Evolutionary conservation across 1,284 basidiomycete genomes (phyloP), one percentile per base, ranked within the genome.

Genomic region (Trichosporon sp.): DNA sequence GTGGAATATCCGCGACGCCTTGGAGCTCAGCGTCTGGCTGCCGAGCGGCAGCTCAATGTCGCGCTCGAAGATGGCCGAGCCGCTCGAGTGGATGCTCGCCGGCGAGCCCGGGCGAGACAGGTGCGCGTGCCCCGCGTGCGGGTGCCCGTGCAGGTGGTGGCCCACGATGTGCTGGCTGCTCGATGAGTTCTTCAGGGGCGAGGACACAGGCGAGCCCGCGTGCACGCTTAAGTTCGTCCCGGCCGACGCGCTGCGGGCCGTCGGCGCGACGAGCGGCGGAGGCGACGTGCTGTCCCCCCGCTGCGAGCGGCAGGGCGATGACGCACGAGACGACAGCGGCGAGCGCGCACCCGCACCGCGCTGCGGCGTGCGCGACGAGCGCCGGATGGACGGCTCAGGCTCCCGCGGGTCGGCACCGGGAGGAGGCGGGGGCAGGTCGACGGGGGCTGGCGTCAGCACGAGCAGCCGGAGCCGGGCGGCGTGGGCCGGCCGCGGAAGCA

Each of bases 61-160:
- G 18, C 82, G 73, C 72, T 83, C 82, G 64, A 83, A 83, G 51
- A 83, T 83, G 8, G 81, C 80, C 21, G 78, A 80, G 15, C 77
- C 75, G 53, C 76, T 78, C 31, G 80, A 81, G 72, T 79, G 79
- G 72, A 81, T 80, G 12, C 77, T 79, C 7, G 77, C 70, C 21
- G 79, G 79, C 3, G 80, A 81, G 8, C 74, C 73, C n/a, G 80
- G 80, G 25, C 77, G 73, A 11, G 73, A 75, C 29, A 77, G 73
- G 66, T 75, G 76, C 29, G 32, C 18, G 60, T 64, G 60, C 2
- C 53, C 53, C 9, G 53, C 53, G 47, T 51, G 47, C 12, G 62
- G 58, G 38, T 71, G 71, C 32, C 29, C 66, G 65, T n/a, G n/a
- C n/a, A n/a, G n/a, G n/a, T n/a, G n/a, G n/a, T 67, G 69, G 29